These are phyloP conservation scores for Syzygium syzygioides DNA, from an alignment of 441 rosid genomes.

Conservation along the genomic window DNA sequence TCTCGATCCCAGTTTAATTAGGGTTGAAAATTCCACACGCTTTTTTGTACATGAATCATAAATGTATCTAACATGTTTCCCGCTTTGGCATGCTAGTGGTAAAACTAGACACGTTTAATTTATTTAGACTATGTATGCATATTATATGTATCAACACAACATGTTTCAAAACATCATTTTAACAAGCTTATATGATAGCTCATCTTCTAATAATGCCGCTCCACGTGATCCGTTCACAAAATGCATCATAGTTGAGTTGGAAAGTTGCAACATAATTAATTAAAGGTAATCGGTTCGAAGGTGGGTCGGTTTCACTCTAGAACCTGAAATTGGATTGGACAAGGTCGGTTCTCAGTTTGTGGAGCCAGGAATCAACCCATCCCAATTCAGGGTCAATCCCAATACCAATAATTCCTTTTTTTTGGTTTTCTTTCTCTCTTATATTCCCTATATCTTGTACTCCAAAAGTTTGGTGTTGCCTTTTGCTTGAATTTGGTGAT, in stretches of 20 bases:
- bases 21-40: not conserved
- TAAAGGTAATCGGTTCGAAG: too few relatives aligned
- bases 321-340: too few relatives aligned
- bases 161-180: not conserved
- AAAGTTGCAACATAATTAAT: not conserved
- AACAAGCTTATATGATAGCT: not conserved
- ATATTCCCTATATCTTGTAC: too few relatives aligned
- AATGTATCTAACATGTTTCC: not conserved
- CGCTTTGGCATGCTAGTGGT: not conserved
- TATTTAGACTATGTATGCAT: not conserved
- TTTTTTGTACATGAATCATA: not conserved
- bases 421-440: too few relatives aligned
- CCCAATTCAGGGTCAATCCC: rapidly evolving
- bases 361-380: too few relatives aligned
- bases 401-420: not conserved
- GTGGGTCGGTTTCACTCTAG: too few relatives aligned
- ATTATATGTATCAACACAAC: not conserved
- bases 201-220: not conserved
- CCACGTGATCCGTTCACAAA: not conserved
- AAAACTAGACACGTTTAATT: too few relatives aligned
- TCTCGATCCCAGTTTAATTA: not conserved
- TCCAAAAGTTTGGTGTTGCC: not conserved
- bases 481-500: not conserved
- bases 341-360: too few relatives aligned
- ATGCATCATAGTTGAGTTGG: not conserved